Evolutionary conservation across 2,329 filamentous ascomycete genomes (phyloP), one percentile per base, ranked within the genome.

Genomic region (Neodidymelliopsis sp.): DNA sequence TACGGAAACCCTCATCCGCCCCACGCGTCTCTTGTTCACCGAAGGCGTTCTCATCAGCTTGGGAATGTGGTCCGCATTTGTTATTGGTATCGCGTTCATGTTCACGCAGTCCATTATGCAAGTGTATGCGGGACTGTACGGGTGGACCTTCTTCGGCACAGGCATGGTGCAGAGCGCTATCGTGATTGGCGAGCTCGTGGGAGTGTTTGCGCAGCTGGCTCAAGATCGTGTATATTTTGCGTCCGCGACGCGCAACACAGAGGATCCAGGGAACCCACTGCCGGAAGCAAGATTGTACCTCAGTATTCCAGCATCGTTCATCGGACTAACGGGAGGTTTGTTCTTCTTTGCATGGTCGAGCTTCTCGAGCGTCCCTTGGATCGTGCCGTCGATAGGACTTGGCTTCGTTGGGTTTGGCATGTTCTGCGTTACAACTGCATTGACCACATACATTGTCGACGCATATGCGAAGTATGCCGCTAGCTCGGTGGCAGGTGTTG

Each of bases 321-420:
- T 80, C 20, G 77, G 77, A 2, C 72, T 80, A 25, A 66, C 71
- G 0, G 79, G 74, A 1, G 80, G 80, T 11, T 73, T 81, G 66
- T 80, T 82, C 52, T 70, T 74, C 23, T 82, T 81, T 51, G 80
- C 71, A 0, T 82, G 79, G 79, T 77, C 77, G 1, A 70, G 72
- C 2, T 78, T 73, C 31, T 57, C 76, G 0, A 42, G 36, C 2
- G 29, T 80, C 0, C 76, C 70, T 1, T 82, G 79, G 79, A 75
- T 78, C 5, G 69, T 74, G 5, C 79, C 79, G 0, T 72, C 75
- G 0, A 65, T 80, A 12, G 77, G 78, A 0, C 69, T 82, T 2
- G 67, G 62, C 0, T 72, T 81, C 58, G 74, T 81, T 1, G 79
- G 79, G 0, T 77, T 77, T 19, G 79, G 79, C 2, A 79, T 77